Evolutionary conservation across 1,139 yeast species (phyloP).

Genomic region (Tardiomyces blankii): DNA sequence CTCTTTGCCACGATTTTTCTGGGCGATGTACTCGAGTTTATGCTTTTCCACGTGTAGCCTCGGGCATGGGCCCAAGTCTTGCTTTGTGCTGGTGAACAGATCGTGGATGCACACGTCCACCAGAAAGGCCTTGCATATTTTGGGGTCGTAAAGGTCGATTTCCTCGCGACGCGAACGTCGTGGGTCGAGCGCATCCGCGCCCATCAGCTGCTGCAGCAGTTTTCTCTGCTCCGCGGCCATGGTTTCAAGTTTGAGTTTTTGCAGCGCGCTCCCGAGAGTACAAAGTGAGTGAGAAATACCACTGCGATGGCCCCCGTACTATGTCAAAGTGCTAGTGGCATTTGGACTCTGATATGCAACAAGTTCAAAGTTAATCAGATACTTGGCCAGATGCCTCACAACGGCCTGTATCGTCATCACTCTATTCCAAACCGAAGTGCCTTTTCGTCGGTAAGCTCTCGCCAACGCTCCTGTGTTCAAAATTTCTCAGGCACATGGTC

Average conservation of each 20-base stretch:
- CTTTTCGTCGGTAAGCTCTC: no score
- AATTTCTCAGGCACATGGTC: no score
- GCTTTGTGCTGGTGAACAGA: conserved; percentile 70
- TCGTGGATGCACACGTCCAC: conserved; percentile 90
- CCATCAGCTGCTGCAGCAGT: conserved; percentile 76
- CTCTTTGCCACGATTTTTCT: conserved; percentile 42
- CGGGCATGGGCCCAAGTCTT: conserved; percentile 75
- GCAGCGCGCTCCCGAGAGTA: background rate
- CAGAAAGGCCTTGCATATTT: conserved; percentile 69
- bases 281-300: background rate
- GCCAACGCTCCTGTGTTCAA: no score
- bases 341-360: background rate
- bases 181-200: conserved; percentile 36
- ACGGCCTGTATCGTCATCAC: no score
- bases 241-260: background rate
- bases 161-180: conserved; percentile 21
- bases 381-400: no score
- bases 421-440: no score
- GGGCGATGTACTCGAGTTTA: conserved; percentile 56
- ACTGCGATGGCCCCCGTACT: background rate
- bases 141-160: conserved; percentile 42
- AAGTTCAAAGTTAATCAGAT: background rate
- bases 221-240: conserved; percentile 57
- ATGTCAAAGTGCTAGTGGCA: background rate
- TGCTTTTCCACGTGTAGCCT: conserved; percentile 66